A percentile compares a stretch with the other conserved stretches of the same genome.
phyloP scores from a whole-genome alignment of 2,329 filamentous ascomycete species.

The Thermomyces lanuginosus region DNA sequence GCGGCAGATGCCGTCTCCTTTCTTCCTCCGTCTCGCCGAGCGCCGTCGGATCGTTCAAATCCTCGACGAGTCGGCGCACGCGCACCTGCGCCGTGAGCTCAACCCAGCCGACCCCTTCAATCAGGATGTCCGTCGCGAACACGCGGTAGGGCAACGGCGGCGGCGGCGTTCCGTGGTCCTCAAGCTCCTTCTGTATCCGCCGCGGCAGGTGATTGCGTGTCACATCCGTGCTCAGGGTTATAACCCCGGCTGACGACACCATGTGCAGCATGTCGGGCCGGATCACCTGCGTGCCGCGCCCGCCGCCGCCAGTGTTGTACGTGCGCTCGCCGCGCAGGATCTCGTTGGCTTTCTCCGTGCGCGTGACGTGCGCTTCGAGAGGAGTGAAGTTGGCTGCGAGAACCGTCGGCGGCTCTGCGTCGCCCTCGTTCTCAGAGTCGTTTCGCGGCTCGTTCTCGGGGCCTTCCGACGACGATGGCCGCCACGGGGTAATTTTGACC shows the following conservation, averaged over 20 bases:
- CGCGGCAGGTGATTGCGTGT: constrained; percentile 64
- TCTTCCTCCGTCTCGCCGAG: constrained; percentile 8
- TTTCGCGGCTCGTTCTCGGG: too few species aligned
- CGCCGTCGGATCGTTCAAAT: not conserved
- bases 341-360: constrained; percentile 60
- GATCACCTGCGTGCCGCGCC: constrained; percentile 45
- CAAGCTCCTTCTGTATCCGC: constrained; percentile 47
- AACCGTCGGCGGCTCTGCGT: constrained; percentile 49
- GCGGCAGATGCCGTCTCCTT: constrained; percentile 37
- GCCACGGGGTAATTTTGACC: constrained; percentile 64
- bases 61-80: constrained; percentile 14
- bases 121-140: constrained; percentile 64
- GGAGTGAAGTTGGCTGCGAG: constrained; percentile 79
- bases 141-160: constrained; percentile 56
- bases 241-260: constrained; percentile 56
- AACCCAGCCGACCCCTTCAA: constrained; percentile 88
- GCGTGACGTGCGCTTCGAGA: constrained; percentile 57
- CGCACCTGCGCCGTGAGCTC: constrained; percentile 74
- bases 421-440: too few species aligned
- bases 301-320: constrained; percentile 19
- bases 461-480: too few species aligned
- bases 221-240: constrained; percentile 63
- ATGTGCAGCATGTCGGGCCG: constrained; percentile 39
- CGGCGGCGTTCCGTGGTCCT: constrained; percentile 41
- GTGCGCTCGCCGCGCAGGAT: constrained; percentile 51